A percentile compares a stretch with the other conserved stretches of the same genome.
Conservation (phyloP, 1,139 yeast genomes). For the Saccharomyces hybrid region DNA sequence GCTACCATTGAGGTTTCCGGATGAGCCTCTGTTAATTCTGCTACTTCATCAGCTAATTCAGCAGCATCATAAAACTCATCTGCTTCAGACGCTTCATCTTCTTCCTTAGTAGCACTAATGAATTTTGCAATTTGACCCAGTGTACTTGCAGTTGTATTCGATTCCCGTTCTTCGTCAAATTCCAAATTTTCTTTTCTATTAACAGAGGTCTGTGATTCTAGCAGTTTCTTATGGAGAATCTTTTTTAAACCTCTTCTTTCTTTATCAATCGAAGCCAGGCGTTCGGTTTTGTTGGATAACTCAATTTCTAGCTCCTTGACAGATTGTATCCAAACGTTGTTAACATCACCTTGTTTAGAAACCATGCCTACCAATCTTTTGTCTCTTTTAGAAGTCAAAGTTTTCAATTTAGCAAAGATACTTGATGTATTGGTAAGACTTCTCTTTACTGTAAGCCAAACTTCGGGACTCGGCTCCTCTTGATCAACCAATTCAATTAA, state of each 20-base stretch:
- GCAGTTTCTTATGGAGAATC: conserved; percentile 37
- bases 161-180: conserved; percentile 1
- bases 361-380: conserved; percentile 43
- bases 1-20: background rate
- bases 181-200: background rate
- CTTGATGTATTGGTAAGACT: conserved; percentile 29
- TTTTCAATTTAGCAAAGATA: conserved; percentile 29
- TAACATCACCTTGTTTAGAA: conserved; percentile 72
- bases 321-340: conserved; percentile 84
- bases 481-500: conserved; percentile 49
- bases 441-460: conserved; percentile 27
- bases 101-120: conserved; percentile 41
- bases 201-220: conserved; percentile 7
- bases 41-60: conserved; percentile 38
- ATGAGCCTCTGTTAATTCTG: background rate
- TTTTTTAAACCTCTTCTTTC: conserved; percentile 64
- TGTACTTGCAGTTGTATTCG: conserved; percentile 4
- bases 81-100: conserved; percentile 48
- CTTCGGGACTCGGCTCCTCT: conserved; percentile 16
- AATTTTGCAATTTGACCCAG: conserved; percentile 40
- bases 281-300: conserved; percentile 66
- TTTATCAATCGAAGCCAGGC: conserved; percentile 61
- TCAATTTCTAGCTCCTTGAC: conserved; percentile 80
- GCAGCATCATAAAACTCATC: conserved; percentile 94
- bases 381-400: conserved; percentile 31